phyloP scores from a whole-genome alignment of 2,329 filamentous ascomycete genomes.

The Clonostachys byssicola region DNA sequence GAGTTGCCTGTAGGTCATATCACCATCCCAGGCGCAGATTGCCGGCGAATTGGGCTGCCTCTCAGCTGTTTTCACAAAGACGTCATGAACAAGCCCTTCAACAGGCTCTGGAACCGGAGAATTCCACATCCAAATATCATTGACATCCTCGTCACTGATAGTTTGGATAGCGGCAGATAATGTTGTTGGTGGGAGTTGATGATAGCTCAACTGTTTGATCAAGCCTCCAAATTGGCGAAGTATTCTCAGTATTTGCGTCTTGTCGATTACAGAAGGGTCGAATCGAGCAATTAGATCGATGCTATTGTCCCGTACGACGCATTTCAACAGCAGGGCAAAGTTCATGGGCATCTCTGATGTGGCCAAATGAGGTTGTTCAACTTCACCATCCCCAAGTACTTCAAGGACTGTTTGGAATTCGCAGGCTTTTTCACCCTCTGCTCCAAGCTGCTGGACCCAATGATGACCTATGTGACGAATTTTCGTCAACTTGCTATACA shows the following conservation, averaged over 20 bases:
- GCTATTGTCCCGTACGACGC: neutral
- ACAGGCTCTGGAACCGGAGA: neutral
- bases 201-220: neutral
- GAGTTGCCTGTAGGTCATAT: slow-evolving; percentile 14
- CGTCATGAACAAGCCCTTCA: neutral
- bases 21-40: slow-evolving; percentile 14
- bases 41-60: slow-evolving; percentile 16
- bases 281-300: neutral
- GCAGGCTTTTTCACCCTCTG: neutral
- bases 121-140: neutral
- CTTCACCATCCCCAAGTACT: neutral
- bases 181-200: neutral
- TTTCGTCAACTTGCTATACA: neutral
- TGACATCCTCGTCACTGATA: neutral
- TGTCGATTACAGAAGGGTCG: neutral
- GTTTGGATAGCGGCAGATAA: neutral
- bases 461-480: neutral
- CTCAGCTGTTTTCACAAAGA: neutral
- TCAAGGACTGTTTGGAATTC: neutral
- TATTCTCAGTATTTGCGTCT: neutral
- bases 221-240: neutral
- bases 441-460: neutral
- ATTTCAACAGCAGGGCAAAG: neutral
- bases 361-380: neutral
- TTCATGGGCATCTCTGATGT: neutral